Conservation (phyloP, 2,329 filamentous ascomycete genomes). For the Botrytis porri region DNA sequence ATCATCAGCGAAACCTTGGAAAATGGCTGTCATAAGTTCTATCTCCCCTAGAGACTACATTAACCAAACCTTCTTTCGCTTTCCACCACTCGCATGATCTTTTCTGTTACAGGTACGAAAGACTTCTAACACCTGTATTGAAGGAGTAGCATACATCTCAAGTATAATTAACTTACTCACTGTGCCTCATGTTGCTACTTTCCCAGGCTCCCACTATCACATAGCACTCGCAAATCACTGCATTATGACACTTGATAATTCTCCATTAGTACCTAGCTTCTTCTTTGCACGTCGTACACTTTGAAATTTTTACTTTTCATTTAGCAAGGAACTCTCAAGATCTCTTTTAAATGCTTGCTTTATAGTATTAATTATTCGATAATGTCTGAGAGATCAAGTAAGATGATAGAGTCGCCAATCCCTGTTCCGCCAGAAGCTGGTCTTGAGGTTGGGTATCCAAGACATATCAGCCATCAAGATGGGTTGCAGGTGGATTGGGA, state of each 20-base stretch:
- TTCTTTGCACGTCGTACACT: not conserved
- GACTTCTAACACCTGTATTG: not conserved
- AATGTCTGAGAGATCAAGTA: not conserved
- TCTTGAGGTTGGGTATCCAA: not conserved
- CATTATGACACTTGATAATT: not conserved
- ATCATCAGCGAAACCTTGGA: not conserved
- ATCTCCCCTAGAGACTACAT: not conserved
- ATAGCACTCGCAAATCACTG: not conserved
- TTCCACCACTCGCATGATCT: not conserved
- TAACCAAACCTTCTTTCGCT: not conserved
- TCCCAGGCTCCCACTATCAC: not conserved
- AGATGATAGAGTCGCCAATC: not conserved
- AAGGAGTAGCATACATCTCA: not conserved
- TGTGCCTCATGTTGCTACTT: not conserved
- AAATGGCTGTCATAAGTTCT: not conserved
- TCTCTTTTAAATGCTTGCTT: not conserved
- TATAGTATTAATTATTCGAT: not conserved
- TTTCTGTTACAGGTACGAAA: not conserved
- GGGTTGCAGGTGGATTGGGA: slow-evolving; percentile 5
- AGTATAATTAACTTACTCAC: not conserved
- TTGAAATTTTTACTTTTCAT: not conserved
- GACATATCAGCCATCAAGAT: not conserved
- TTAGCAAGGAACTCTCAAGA: too few relatives aligned
- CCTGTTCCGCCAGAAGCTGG: slow-evolving; percentile 4
- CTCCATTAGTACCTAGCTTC: not conserved